A percentile compares a stretch with the other conserved stretches of the same genome.
Evolutionary conservation across 1,284 basidiomycete genomes (phyloP).

Genomic region (Puccinia hordei): DNA sequence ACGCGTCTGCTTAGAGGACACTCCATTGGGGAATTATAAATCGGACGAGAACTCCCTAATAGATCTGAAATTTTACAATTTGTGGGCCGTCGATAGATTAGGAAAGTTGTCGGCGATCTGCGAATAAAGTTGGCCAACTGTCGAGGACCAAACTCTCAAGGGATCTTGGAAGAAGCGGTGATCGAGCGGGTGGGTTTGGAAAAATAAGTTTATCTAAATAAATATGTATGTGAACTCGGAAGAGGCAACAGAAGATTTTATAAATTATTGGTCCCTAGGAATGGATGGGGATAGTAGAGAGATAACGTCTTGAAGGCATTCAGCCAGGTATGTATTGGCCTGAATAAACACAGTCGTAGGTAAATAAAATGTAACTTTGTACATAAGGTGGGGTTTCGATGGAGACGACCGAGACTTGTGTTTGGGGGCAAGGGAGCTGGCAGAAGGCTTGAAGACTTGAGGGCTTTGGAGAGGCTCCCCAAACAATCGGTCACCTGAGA

Average conservation of each 20-base stretch:
- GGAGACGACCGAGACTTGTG: not conserved
- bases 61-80: not conserved
- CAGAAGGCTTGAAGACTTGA: not conserved
- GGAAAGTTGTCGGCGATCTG: constrained; percentile 11
- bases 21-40: constrained; percentile 7
- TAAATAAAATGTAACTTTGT: constrained; percentile 9
- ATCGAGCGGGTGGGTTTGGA: constrained; percentile 15
- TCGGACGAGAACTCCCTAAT: constrained; percentile 6
- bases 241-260: constrained; percentile 5
- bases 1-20: constrained; percentile 26
- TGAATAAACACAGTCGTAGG: not conserved
- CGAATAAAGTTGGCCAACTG: constrained; percentile 19
- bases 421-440: not conserved
- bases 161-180: not conserved
- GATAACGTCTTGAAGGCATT: not conserved
- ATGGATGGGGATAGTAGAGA: constrained; percentile 2
- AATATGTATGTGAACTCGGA: constrained; percentile 4
- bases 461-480: not conserved
- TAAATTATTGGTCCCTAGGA: not conserved
- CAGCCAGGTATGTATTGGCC: not conserved
- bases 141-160: constrained; percentile 4
- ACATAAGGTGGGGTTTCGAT: constrained; percentile 25
- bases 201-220: not conserved
- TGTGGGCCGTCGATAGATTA: not conserved
- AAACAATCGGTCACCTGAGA: not conserved